A percentile compares a stretch with the other conserved stretches of the same genome.
Conservation (phyloP, 306 rosid species). For the Clitoria ternatea region DNA sequence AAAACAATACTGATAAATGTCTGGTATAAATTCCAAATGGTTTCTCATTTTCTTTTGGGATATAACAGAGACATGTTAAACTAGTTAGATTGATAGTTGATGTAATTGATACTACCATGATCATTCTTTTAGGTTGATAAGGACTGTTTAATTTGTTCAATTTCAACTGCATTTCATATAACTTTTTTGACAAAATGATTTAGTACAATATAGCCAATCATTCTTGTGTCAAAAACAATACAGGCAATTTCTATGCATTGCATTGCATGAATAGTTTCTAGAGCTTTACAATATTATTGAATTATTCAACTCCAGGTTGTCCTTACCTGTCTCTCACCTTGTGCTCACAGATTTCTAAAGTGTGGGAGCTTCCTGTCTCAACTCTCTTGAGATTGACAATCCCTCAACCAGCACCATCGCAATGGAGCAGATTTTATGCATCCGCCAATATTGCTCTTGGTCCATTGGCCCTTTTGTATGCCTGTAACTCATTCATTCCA, state of each 20-base stretch:
- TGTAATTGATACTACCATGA: not conserved
- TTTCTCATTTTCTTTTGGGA: not conserved
- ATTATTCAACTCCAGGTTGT: conserved; percentile 16
- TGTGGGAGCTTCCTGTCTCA: conserved; percentile 68
- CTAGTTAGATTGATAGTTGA: not conserved
- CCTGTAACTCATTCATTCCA: conserved; percentile 71
- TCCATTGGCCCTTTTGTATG: conserved; percentile 69
- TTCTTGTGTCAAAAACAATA: not conserved
- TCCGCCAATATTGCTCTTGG: conserved; percentile 87
- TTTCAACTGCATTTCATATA: not conserved
- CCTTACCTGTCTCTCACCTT: conserved; percentile 19
- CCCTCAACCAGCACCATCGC: conserved; percentile 69
- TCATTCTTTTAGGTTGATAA: not conserved
- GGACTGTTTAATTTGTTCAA: not conserved
- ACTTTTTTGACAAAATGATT: not conserved
- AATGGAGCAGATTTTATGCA: conserved; percentile 78
- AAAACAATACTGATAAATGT: not conserved
- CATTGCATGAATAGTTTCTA: not conserved
- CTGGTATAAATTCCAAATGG: not conserved
- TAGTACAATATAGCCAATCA: not conserved
- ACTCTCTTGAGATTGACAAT: conserved; percentile 74
- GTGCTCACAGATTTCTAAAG: conserved; percentile 52
- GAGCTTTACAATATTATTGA: conserved; percentile 2
- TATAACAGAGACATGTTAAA: not conserved
- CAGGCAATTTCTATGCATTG: not conserved